phyloP scores from a whole-genome alignment of 805 yeast genomes.

The Wickerhamomyces canadensis region DNA sequence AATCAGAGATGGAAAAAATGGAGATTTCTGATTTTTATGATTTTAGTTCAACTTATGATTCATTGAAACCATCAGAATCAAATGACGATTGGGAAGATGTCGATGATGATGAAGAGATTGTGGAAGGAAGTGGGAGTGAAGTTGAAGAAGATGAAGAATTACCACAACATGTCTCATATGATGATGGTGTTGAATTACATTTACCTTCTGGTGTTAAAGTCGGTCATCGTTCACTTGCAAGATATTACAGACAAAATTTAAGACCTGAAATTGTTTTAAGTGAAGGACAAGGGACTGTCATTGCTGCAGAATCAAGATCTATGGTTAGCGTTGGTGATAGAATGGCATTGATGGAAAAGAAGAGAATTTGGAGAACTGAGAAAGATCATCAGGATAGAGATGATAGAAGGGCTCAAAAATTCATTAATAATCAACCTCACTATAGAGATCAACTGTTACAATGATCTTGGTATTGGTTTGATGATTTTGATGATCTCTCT shows the following conservation, averaged over 20 bases:
- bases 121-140: conserved; percentile 29
- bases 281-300: conserved; percentile 82
- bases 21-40: conserved; percentile 92
- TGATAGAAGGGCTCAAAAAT: conserved; percentile 62
- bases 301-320: conserved; percentile 75
- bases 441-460: conserved; percentile 74
- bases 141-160: conserved; percentile 29
- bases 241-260: conserved; percentile 73
- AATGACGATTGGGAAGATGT: conserved; percentile 32
- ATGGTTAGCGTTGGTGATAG: conserved; percentile 35
- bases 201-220: conserved; percentile 79
- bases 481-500: no score
- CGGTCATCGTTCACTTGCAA: conserved; percentile 79
- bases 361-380: conserved; percentile 68
- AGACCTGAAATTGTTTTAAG: conserved; percentile 50
- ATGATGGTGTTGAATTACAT: conserved; percentile 64
- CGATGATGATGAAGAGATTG: conserved; percentile 29
- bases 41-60: conserved; percentile 65
- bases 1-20: conserved; percentile 71
- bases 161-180: conserved; percentile 41
- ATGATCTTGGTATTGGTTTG: no score
- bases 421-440: conserved; percentile 83
- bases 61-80: conserved; percentile 23
- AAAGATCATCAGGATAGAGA: conserved; percentile 43
- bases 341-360: conserved; percentile 40